Percentiles rank a stretch among this genome's conserved stretches.
Evolutionary conservation across 176 grass and related monocot genomes (phyloP).

Genomic region (Elymus sibiricus): DNA sequence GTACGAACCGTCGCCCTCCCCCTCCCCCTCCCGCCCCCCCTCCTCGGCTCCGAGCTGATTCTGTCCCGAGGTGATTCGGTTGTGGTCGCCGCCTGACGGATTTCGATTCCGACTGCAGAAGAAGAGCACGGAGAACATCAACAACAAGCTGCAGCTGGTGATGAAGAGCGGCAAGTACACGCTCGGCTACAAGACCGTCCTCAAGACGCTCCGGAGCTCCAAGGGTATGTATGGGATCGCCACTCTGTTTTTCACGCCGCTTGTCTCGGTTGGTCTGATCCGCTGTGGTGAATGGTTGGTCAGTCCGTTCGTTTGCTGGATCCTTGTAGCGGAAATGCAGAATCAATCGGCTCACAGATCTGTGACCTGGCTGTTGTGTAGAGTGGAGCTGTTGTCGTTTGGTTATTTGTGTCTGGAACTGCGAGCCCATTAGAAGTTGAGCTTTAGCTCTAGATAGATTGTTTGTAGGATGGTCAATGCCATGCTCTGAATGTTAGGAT

Average conservation of each 20-base stretch:
- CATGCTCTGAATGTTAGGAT: background rate
- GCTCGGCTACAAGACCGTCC: conserved; percentile 92
- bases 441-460: background rate
- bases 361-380: background rate
- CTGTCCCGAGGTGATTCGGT: background rate
- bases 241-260: background rate
- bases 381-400: background rate
- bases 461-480: too few relatives aligned
- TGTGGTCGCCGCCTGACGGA: background rate
- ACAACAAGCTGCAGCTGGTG: conserved; percentile 91
- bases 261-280: background rate
- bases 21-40: background rate
- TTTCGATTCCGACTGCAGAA: conserved; percentile 58
- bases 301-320: background rate
- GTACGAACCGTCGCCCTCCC: conserved; percentile 5
- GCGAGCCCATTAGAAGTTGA: background rate
- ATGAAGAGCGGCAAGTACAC: conserved; percentile 99
- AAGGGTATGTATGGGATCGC: conserved; percentile 46
- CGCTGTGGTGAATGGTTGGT: background rate
- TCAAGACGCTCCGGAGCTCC: conserved; percentile 87
- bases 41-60: background rate
- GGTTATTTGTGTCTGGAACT: background rate
- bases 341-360: background rate
- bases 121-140: conserved; percentile 96
- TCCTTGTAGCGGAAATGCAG: background rate